phyloP scores from a whole-genome alignment of 2,329 filamentous ascomycete genomes.

The Parafenestella ontariensis region DNA sequence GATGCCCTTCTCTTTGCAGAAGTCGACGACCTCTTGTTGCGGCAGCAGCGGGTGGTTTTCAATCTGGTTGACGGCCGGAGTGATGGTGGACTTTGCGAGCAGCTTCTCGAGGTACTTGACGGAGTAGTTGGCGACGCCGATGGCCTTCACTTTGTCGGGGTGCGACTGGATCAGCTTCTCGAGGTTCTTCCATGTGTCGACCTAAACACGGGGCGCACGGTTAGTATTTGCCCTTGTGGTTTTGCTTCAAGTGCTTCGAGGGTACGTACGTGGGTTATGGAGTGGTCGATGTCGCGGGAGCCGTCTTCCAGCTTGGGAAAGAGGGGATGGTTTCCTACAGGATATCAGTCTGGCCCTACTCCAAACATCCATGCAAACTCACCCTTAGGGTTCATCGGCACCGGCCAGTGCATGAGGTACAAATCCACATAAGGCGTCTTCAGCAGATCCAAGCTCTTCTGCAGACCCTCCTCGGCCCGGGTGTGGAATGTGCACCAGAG shows the following conservation, averaged over 20 bases:
- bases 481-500: slow-evolving; percentile 83
- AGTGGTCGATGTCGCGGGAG: slow-evolving; percentile 72
- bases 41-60: slow-evolving; percentile 76
- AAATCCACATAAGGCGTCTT: slow-evolving; percentile 84
- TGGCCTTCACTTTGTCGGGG: slow-evolving; percentile 56
- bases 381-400: slow-evolving; percentile 80
- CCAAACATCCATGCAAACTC: not conserved
- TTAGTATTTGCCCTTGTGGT: not conserved
- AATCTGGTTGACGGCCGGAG: slow-evolving; percentile 74
- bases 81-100: slow-evolving; percentile 66
- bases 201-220: not conserved
- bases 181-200: slow-evolving; percentile 79
- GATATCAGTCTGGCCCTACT: slow-evolving; percentile 1
- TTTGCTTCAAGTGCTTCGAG: too few relatives aligned
- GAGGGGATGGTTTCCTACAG: slow-evolving; percentile 68
- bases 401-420: slow-evolving; percentile 83
- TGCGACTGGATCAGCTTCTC: slow-evolving; percentile 64
- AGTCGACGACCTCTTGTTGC: slow-evolving; percentile 74
- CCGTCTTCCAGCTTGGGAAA: slow-evolving; percentile 80
- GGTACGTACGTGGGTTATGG: slow-evolving; percentile 66
- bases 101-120: slow-evolving; percentile 57
- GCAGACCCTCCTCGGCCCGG: slow-evolving; percentile 71
- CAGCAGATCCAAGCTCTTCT: slow-evolving; percentile 75
- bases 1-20: slow-evolving; percentile 72
- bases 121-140: slow-evolving; percentile 60